phyloP scores from a whole-genome alignment of 129 eudicot genomes.

The Flaveria robusta region DNA sequence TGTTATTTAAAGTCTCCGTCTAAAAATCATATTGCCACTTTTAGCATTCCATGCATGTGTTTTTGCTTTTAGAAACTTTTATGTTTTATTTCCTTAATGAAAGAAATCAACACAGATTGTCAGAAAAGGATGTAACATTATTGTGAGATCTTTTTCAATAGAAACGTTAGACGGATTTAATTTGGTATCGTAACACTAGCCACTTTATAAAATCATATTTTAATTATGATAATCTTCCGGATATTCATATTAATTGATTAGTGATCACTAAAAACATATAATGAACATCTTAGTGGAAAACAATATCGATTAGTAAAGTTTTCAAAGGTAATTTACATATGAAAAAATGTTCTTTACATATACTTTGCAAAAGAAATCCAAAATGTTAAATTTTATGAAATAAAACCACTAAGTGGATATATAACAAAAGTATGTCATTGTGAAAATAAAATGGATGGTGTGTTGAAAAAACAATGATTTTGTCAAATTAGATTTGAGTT shows the following conservation, averaged over 20 bases:
- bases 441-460: too few relatives aligned
- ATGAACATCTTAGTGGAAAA: too few relatives aligned
- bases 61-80: background rate
- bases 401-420: too few relatives aligned
- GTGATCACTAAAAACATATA: background rate
- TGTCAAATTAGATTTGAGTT: too few relatives aligned
- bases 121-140: background rate
- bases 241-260: conserved; percentile 22
- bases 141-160: conserved; percentile 3
- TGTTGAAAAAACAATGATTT: too few relatives aligned
- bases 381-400: too few relatives aligned
- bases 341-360: too few relatives aligned
- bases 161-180: background rate
- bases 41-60: background rate
- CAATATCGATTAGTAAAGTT: too few relatives aligned
- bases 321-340: too few relatives aligned
- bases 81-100: background rate
- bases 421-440: too few relatives aligned
- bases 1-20: background rate
- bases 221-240: background rate
- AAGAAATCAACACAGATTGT: conserved; percentile 9
- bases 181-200: background rate
- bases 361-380: too few relatives aligned
- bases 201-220: conserved; percentile 15
- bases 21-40: background rate